A percentile compares a stretch with the other conserved stretches of the same genome.
phyloP scores from a whole-genome alignment of 192 early-diverging fungal genomes.

The Backusella psychrophila region DNA sequence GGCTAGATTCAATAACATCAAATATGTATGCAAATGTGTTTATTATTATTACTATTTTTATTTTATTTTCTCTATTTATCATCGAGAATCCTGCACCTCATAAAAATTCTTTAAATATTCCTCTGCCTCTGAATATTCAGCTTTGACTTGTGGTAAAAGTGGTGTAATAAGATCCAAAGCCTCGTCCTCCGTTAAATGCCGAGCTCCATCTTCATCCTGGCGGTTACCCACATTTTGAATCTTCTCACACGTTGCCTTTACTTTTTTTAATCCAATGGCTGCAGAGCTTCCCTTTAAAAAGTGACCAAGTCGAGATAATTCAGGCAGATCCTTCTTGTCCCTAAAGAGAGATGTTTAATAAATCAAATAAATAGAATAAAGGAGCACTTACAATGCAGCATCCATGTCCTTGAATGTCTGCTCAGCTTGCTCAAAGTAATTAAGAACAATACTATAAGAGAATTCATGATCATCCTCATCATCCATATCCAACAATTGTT shows the following conservation, averaged over 20 bases:
- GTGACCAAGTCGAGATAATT: constrained; percentile 81
- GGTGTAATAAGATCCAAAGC: constrained; percentile 53
- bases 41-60: background rate
- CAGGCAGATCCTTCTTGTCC: constrained; percentile 55
- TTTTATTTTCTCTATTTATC: background rate
- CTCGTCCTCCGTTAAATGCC: constrained; percentile 49
- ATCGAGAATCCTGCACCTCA: constrained; percentile 38
- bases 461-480: constrained; percentile 84
- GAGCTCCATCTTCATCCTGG: constrained; percentile 50
- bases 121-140: constrained; percentile 72
- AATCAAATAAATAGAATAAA: background rate
- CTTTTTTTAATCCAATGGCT: constrained; percentile 76
- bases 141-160: constrained; percentile 58
- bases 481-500: constrained; percentile 91
- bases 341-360: constrained; percentile 24
- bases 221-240: constrained; percentile 81
- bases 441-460: constrained; percentile 68
- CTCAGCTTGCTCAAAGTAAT: constrained; percentile 87
- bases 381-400: constrained; percentile 53
- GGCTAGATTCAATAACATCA: too few relatives aligned
- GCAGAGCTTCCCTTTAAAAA: constrained; percentile 93
- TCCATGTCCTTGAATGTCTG: constrained; percentile 78
- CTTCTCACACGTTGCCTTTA: constrained; percentile 82
- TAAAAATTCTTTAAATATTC: constrained; percentile 69
- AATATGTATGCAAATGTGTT: too few relatives aligned